Percentiles rank a stretch among this genome's conserved stretches.
phyloP scores from a whole-genome alignment of 352 stramenopile genomes.

The Phytophthora pseudosyringae region DNA sequence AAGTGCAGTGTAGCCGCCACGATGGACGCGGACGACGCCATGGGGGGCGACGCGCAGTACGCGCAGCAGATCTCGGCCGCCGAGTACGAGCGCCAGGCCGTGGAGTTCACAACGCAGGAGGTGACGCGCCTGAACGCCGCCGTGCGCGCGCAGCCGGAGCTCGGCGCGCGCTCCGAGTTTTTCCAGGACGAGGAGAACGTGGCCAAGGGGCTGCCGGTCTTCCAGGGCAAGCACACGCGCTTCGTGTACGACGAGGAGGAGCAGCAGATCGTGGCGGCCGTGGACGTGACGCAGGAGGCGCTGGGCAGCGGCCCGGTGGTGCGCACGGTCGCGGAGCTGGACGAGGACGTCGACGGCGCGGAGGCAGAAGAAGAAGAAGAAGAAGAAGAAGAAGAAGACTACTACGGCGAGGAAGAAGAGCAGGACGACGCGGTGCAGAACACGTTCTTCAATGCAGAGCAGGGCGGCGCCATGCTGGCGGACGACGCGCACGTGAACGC shows the following conservation, averaged over 20 bases:
- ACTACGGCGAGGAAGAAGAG: conserved; percentile 38
- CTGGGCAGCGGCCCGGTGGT: conserved; percentile 55
- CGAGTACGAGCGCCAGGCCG: conserved; percentile 68
- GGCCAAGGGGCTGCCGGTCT: conserved; percentile 63
- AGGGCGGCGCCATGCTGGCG: conserved; percentile 29
- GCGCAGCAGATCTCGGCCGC: conserved; percentile 52
- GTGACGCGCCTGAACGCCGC: conserved; percentile 69
- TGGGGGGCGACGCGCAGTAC: conserved; percentile 31
- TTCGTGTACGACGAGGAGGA: conserved; percentile 84
- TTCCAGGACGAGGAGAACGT: conserved; percentile 73
- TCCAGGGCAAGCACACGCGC: conserved; percentile 81
- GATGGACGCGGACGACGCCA: conserved; percentile 39
- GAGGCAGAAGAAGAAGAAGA: conserved; percentile 53
- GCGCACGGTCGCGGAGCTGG: conserved; percentile 67
- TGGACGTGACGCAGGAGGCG: conserved; percentile 71
- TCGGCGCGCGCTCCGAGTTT: conserved; percentile 64
- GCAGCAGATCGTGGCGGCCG: conserved; percentile 63
- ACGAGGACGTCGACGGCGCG: conserved; percentile 45
- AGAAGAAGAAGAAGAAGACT: conserved; percentile 37
- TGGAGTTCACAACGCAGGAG: conserved; percentile 71
- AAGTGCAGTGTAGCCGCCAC: conserved; percentile 4
- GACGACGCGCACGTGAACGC: conserved; percentile 49
- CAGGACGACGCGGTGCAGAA: conserved; percentile 47
- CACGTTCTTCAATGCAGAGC: conserved; percentile 39
- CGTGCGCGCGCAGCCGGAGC: conserved; percentile 54